Conservation (phyloP, 176 grass and related monocot genomes). For the Saccharum officinarum region DNA sequence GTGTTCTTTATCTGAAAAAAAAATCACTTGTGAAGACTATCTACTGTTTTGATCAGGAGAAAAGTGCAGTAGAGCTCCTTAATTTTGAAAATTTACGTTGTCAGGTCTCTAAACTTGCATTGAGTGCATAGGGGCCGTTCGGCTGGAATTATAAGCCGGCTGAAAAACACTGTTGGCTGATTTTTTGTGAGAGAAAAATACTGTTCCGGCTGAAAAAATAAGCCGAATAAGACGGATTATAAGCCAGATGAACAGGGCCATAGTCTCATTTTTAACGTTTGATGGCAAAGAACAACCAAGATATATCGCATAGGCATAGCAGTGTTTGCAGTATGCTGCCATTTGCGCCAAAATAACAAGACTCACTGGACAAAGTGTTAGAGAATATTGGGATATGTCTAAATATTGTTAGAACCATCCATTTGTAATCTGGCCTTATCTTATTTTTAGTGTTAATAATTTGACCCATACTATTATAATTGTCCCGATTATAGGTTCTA, state of each 20-base stretch:
- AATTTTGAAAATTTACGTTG: background rate
- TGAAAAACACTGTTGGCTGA: too few species aligned
- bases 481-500: too few species aligned
- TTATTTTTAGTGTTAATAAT: background rate
- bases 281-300: background rate
- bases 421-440: too few species aligned
- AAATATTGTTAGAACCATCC: too few species aligned
- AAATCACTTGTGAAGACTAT: background rate
- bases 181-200: too few species aligned
- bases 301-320: background rate
- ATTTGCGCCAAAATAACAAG: background rate
- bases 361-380: background rate
- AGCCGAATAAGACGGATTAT: too few species aligned
- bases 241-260: too few species aligned
- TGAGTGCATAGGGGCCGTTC: background rate
- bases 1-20: background rate
- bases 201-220: too few species aligned
- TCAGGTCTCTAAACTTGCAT: background rate
- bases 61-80: background rate
- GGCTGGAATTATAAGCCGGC: too few species aligned
- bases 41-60: background rate
- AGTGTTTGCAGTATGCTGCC: background rate
- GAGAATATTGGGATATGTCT: too few species aligned
- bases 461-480: background rate
- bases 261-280: background rate